These are phyloP conservation scores for Gnetum montanum DNA, from an alignment of 75 land plant species.

Conservation along the genomic window DNA sequence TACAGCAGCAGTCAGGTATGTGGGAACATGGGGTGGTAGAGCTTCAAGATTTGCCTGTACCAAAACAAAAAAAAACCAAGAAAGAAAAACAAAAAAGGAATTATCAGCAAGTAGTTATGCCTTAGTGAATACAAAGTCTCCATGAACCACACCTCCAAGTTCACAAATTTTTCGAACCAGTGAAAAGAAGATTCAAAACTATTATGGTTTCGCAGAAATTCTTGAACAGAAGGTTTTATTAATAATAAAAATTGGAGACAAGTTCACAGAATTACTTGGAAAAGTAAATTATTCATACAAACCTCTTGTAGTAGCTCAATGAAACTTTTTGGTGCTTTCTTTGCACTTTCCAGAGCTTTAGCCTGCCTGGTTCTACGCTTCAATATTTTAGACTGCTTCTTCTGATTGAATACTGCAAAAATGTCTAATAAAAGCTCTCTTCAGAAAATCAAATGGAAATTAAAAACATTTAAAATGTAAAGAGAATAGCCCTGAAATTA, in stretches of 20 bases:
- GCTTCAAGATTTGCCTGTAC: conserved; percentile 81
- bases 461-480: not conserved
- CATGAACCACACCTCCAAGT: too few relatives aligned
- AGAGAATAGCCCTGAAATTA: not conserved
- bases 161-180: too few relatives aligned
- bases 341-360: conserved; percentile 69
- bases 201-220: too few relatives aligned
- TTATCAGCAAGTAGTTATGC: too few relatives aligned
- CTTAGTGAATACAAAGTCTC: too few relatives aligned
- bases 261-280: too few relatives aligned
- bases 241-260: too few relatives aligned
- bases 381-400: conserved; percentile 42
- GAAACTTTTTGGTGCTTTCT: conserved; percentile 70
- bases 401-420: conserved; percentile 39
- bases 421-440: not conserved
- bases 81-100: not conserved
- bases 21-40: conserved; percentile 79
- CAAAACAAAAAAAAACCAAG: too few relatives aligned
- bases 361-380: conserved; percentile 84
- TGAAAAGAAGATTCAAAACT: too few relatives aligned
- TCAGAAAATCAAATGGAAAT: not conserved
- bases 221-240: too few relatives aligned
- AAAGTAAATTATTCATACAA: too few relatives aligned
- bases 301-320: conserved; percentile 83
- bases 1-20: conserved; percentile 88